phyloP scores from a whole-genome alignment of 164 flowering plant genomes.

The Santalum album region DNA sequence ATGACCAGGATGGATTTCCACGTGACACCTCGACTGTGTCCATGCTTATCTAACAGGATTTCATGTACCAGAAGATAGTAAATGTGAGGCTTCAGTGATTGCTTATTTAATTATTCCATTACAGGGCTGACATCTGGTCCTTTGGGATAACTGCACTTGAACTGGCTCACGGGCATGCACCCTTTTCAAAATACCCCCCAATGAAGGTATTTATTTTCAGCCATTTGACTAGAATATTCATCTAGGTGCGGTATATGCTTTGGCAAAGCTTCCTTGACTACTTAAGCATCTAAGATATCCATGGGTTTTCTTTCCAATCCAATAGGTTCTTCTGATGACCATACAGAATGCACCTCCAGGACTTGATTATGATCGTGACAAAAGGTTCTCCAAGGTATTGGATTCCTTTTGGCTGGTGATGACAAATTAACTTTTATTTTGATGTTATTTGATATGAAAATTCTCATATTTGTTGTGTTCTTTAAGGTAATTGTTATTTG shows the following conservation, averaged over 20 bases:
- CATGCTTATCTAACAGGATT: background rate
- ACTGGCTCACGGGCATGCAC: slow-evolving; percentile 77
- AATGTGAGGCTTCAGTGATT: no score
- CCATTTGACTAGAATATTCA: background rate
- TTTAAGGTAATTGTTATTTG: no score
- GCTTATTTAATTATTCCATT: no score
- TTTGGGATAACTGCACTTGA: slow-evolving; percentile 68
- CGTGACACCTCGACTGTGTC: no score
- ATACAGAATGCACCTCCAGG: slow-evolving; percentile 79
- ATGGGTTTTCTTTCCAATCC: background rate
- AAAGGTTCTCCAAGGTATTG: slow-evolving; percentile 88
- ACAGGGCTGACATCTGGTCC: slow-evolving; percentile 78
- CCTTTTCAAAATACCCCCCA: slow-evolving; percentile 66
- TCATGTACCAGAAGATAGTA: no score
- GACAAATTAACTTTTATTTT: background rate
- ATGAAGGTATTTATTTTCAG: slow-evolving; percentile 43
- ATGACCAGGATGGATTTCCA: no score
- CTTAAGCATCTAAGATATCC: slow-evolving; percentile 4
- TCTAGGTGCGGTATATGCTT: no score
- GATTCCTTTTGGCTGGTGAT: slow-evolving; percentile 23
- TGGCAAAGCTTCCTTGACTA: background rate
- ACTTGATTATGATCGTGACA: slow-evolving; percentile 97
- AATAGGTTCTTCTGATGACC: slow-evolving; percentile 73
- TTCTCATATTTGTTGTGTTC: no score
- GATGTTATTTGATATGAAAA: no score